Percentiles rank a stretch among this genome's conserved stretches.
phyloP scores from a whole-genome alignment of 1,139 yeast species.

The Fermentozyma sake region DNA sequence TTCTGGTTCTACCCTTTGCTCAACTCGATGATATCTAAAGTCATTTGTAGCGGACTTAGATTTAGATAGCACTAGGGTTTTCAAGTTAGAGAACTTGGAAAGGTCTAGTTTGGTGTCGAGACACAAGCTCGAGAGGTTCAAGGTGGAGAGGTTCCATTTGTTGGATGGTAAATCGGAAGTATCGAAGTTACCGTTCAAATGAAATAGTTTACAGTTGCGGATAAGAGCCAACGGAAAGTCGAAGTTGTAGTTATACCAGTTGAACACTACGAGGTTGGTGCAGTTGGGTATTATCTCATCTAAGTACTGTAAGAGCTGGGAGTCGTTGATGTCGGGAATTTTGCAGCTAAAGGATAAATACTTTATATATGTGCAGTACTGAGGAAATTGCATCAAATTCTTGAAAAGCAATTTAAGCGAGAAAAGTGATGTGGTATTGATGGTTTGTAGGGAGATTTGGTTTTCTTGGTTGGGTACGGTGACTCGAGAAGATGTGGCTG shows the following conservation, averaged over 20 bases:
- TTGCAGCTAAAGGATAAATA: constrained; percentile 7
- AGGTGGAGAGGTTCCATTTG: no score
- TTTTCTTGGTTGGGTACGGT: constrained; percentile 1
- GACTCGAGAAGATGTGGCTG: constrained; percentile 9
- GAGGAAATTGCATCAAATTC: constrained; percentile 3
- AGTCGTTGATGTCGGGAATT: constrained; percentile 12
- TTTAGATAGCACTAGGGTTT: no score
- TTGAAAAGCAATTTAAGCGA: constrained; percentile 13
- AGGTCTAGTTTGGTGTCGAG: constrained; percentile 5
- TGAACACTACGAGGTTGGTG: constrained; percentile 8
- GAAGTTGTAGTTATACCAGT: no score
- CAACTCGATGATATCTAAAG: no score
- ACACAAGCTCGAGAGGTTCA: constrained; percentile 6
- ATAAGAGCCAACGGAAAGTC: no score
- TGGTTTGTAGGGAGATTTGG: neutral
- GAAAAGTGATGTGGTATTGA: constrained; percentile 5
- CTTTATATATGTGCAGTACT: constrained; percentile 4
- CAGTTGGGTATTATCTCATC: constrained; percentile 6
- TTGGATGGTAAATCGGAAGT: constrained; percentile 2
- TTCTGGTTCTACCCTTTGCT: no score
- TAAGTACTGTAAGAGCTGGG: constrained; percentile 6
- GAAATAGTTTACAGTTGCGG: no score
- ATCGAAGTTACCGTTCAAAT: constrained; percentile 2
- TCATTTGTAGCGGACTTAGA: no score
- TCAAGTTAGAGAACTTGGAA: constrained; percentile 4